Evolutionary conservation across 148 eudicot genomes (phyloP).

Genomic region (Diospyros kaki): DNA sequence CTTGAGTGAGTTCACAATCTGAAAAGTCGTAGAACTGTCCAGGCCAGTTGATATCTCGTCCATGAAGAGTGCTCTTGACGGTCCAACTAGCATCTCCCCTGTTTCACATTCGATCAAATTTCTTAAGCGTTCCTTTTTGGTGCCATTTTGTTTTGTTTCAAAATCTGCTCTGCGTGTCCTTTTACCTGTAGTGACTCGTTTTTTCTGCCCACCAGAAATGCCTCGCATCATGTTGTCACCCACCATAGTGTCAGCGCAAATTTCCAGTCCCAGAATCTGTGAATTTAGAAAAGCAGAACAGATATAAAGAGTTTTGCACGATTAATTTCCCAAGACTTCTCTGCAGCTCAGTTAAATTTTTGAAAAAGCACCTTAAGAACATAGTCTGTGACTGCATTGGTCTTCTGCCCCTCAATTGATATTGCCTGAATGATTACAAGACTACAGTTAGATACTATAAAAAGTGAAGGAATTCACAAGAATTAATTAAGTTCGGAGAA

Average conservation of each 20-base stretch:
- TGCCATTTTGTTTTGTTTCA: no score
- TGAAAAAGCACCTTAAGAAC: constrained; percentile 7
- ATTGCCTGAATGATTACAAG: constrained; percentile 10
- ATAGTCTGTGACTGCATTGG: constrained; percentile 17
- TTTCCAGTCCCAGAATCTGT: constrained; percentile 61
- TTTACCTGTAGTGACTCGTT: constrained; percentile 55
- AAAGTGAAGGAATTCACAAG: background rate
- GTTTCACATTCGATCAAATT: background rate
- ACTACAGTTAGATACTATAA: background rate
- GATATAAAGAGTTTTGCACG: background rate
- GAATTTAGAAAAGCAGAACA: background rate
- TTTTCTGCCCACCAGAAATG: constrained; percentile 62
- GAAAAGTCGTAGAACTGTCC: constrained; percentile 35
- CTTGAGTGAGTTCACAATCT: constrained; percentile 24
- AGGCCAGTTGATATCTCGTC: constrained; percentile 40
- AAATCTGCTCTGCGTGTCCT: no score
- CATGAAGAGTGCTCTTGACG: constrained; percentile 35
- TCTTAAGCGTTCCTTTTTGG: no score
- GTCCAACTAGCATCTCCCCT: constrained; percentile 48
- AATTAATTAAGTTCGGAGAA: background rate
- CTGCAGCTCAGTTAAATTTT: background rate
- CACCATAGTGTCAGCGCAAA: constrained; percentile 62
- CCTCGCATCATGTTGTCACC: constrained; percentile 64
- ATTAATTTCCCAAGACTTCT: background rate
- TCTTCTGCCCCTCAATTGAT: constrained; percentile 13